A percentile compares a stretch with the other conserved stretches of the same genome.
Conservation (phyloP, 257 asterid species). For the Penstemon davidsonii region DNA sequence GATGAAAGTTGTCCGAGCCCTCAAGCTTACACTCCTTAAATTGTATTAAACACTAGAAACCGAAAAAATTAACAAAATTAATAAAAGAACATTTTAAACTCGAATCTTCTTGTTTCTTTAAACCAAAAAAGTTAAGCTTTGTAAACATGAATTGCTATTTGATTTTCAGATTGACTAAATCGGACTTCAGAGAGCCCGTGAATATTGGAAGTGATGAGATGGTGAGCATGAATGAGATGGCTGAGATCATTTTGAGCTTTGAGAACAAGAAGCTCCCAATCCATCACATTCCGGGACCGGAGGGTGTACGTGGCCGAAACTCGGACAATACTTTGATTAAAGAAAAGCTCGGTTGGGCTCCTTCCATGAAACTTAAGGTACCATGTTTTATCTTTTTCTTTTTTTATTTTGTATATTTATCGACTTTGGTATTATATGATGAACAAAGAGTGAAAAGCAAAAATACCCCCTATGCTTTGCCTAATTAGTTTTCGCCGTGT, state of each 20-base stretch:
- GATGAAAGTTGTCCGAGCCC: too few relatives aligned
- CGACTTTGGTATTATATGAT: not conserved
- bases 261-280: slow-evolving; percentile 75
- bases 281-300: slow-evolving; percentile 87
- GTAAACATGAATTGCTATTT: not conserved
- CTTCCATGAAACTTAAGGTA: slow-evolving; percentile 83
- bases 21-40: too few relatives aligned
- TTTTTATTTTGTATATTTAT: not conserved
- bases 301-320: slow-evolving; percentile 84
- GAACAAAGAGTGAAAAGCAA: too few relatives aligned
- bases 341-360: slow-evolving; percentile 94
- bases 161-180: slow-evolving; percentile 65
- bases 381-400: not conserved
- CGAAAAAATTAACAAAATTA: too few relatives aligned
- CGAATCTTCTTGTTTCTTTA: too few relatives aligned
- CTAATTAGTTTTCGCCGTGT: too few relatives aligned
- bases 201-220: slow-evolving; percentile 91
- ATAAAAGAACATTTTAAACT: too few relatives aligned
- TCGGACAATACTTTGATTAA: slow-evolving; percentile 80
- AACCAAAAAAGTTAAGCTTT: not conserved
- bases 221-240: slow-evolving; percentile 99
- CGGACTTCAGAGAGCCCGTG: slow-evolving; percentile 89
- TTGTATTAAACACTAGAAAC: too few relatives aligned
- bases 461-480: too few relatives aligned
- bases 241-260: slow-evolving; percentile 80